phyloP scores from a whole-genome alignment of 495 filamentous ascomycete species.

The Xanthoparmelia taractica region DNA sequence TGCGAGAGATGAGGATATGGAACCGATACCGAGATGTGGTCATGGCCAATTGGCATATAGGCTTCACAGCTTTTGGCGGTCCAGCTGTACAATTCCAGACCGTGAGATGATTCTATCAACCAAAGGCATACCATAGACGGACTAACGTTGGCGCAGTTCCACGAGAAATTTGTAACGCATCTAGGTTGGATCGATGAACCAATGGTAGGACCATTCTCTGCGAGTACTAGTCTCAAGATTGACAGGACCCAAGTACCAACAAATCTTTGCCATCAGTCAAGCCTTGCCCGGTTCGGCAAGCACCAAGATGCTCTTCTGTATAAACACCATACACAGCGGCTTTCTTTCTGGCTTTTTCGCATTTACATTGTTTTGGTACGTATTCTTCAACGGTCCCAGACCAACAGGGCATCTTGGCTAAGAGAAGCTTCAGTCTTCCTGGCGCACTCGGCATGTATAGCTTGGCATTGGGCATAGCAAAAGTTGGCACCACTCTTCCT shows the following conservation, averaged over 20 bases:
- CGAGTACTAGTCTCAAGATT: not conserved
- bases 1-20: slow-evolving; percentile 20
- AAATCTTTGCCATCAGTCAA: slow-evolving; percentile 74
- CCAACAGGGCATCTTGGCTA: slow-evolving; percentile 48
- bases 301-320: slow-evolving; percentile 74
- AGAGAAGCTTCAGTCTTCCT: slow-evolving; percentile 47
- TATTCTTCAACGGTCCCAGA: slow-evolving; percentile 36
- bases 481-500: slow-evolving; percentile 54
- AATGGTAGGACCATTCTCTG: slow-evolving; percentile 38
- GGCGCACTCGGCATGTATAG: slow-evolving; percentile 73
- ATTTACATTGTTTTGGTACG: slow-evolving; percentile 63
- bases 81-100: slow-evolving; percentile 68
- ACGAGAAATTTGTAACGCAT: slow-evolving; percentile 57
- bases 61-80: slow-evolving; percentile 64
- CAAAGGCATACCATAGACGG: not conserved
- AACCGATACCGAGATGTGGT: slow-evolving; percentile 34
- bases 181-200: slow-evolving; percentile 67
- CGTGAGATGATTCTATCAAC: slow-evolving; percentile 17
- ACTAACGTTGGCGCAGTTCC: slow-evolving; percentile 30
- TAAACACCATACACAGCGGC: slow-evolving; percentile 60
- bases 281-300: slow-evolving; percentile 67
- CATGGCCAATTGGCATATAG: slow-evolving; percentile 54
- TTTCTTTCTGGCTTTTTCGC: slow-evolving; percentile 53
- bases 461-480: slow-evolving; percentile 59
- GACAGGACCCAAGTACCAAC: slow-evolving; percentile 54